These are phyloP conservation scores for Dothiorella sarmentorum DNA, from an alignment of 2,329 filamentous ascomycete species.

Conservation along the genomic window DNA sequence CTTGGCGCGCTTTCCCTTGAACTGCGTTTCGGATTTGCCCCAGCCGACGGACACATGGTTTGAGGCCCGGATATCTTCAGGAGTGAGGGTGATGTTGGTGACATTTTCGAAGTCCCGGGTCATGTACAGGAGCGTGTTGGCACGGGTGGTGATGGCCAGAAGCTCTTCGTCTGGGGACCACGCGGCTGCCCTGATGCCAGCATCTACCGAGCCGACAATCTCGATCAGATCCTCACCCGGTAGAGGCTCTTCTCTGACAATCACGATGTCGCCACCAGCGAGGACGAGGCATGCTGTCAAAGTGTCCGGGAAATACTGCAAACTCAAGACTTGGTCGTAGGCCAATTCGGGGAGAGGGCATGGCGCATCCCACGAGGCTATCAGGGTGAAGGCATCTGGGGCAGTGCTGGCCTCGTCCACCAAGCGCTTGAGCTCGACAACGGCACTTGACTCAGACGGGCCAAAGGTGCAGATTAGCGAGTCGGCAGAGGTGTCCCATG, in stretches of 20 bases:
- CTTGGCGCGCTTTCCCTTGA: slow-evolving; percentile 84
- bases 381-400: slow-evolving; percentile 39
- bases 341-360: slow-evolving; percentile 72
- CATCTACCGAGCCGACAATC: slow-evolving; percentile 91
- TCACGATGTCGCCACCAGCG: slow-evolving; percentile 84
- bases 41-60: slow-evolving; percentile 96
- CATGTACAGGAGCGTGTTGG: slow-evolving; percentile 83
- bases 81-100: slow-evolving; percentile 66
- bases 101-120: slow-evolving; percentile 85
- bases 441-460: slow-evolving; percentile 64
- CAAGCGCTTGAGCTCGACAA: slow-evolving; percentile 68
- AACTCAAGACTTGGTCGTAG: slow-evolving; percentile 70
- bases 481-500: slow-evolving; percentile 81
- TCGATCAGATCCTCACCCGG: slow-evolving; percentile 77
- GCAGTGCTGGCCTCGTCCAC: slow-evolving; percentile 30
- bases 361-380: slow-evolving; percentile 87
- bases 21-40: slow-evolving; percentile 98
- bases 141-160: slow-evolving; percentile 75
- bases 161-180: slow-evolving; percentile 98
- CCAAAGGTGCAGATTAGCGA: slow-evolving; percentile 81
- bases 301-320: slow-evolving; percentile 84
- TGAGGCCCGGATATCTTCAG: slow-evolving; percentile 78
- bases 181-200: slow-evolving; percentile 79
- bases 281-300: slow-evolving; percentile 76
- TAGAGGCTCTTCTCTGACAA: slow-evolving; percentile 69